Percentiles rank a stretch among this genome's conserved stretches.
Evolutionary conservation across 768 basidiomycete species (phyloP).

Genomic region (Phanerochaete carnosa): DNA sequence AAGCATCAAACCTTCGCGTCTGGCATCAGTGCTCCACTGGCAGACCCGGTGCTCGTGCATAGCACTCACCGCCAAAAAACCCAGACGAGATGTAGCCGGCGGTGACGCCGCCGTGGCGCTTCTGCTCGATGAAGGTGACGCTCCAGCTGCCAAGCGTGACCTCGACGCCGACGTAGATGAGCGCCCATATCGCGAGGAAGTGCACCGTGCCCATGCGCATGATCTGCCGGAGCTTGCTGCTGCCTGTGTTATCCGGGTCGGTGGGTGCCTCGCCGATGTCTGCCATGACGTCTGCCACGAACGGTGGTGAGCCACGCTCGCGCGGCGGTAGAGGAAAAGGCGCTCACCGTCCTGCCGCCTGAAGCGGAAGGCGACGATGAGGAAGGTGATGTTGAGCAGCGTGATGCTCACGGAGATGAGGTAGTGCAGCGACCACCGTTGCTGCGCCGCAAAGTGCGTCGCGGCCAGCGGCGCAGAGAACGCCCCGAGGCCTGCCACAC

Average conservation of each 20-base stretch:
- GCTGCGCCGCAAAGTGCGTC: slow-evolving; percentile 41
- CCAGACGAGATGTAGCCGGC: slow-evolving; percentile 43
- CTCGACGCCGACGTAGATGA: slow-evolving; percentile 44
- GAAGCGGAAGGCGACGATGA: slow-evolving; percentile 25
- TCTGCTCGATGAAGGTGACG: slow-evolving; percentile 39
- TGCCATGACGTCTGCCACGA: slow-evolving; percentile 22
- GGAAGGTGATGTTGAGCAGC: slow-evolving; percentile 14
- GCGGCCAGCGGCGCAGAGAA: slow-evolving; percentile 50
- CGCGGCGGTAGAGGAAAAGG: background rate
- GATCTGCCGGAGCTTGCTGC: slow-evolving; percentile 32
- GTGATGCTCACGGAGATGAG: slow-evolving; percentile 31
- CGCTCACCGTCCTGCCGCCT: slow-evolving; percentile 27
- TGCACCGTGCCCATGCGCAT: slow-evolving; percentile 33
- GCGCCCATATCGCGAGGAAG: slow-evolving; percentile 33
- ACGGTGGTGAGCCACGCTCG: background rate
- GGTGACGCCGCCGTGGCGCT: slow-evolving; percentile 33
- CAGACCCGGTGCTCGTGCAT: background rate
- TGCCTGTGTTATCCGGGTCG: slow-evolving; percentile 27
- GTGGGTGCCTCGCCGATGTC: slow-evolving; percentile 25
- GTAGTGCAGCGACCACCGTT: slow-evolving; percentile 43
- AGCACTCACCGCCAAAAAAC: slow-evolving; percentile 33
- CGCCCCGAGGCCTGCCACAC: slow-evolving; percentile 44
- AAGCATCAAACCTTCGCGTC: slow-evolving; percentile 25
- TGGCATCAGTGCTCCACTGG: slow-evolving; percentile 16
- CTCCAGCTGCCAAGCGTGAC: slow-evolving; percentile 45